A percentile compares a stretch with the other conserved stretches of the same genome.
phyloP scores from a whole-genome alignment of 768 basidiomycete species.

The Gymnopilus junonius region DNA sequence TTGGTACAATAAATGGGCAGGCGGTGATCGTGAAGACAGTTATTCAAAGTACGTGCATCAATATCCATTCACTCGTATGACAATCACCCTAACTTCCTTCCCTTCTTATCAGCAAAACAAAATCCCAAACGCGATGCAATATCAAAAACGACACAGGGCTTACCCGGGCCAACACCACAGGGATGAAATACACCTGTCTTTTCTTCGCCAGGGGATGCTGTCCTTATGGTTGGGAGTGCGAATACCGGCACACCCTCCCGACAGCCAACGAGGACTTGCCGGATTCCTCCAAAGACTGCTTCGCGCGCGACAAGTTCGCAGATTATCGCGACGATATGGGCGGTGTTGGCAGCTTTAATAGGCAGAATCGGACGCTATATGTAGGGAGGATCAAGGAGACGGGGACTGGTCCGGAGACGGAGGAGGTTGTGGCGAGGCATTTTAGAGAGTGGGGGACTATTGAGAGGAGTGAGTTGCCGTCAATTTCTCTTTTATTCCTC shows the following conservation, averaged over 20 bases:
- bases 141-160: constrained; percentile 89
- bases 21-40: constrained; percentile 95
- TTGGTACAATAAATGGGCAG: constrained; percentile 99
- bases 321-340: constrained; percentile 99
- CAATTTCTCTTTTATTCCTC: not conserved
- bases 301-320: constrained; percentile 94
- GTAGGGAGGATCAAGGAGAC: constrained; percentile 94
- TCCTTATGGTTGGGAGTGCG: constrained; percentile 98
- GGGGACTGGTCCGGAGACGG: constrained; percentile 85
- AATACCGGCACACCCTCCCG: constrained; percentile 91
- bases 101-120: constrained; percentile 71
- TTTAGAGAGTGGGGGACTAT: constrained; percentile 97
- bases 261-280: constrained; percentile 70
- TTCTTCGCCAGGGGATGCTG: constrained; percentile 98
- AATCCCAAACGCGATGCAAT: constrained; percentile 91
- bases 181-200: constrained; percentile 91
- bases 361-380: constrained; percentile 94
- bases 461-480: constrained; percentile 87
- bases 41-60: constrained; percentile 81
- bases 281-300: constrained; percentile 95
- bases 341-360: constrained; percentile 94
- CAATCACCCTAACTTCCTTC: not conserved
- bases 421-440: constrained; percentile 88
- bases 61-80: not conserved
- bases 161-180: constrained; percentile 93